These are phyloP conservation scores for Sclerotinia borealis DNA, from an alignment of 2,329 filamentous ascomycete genomes.

Conservation along the genomic window DNA sequence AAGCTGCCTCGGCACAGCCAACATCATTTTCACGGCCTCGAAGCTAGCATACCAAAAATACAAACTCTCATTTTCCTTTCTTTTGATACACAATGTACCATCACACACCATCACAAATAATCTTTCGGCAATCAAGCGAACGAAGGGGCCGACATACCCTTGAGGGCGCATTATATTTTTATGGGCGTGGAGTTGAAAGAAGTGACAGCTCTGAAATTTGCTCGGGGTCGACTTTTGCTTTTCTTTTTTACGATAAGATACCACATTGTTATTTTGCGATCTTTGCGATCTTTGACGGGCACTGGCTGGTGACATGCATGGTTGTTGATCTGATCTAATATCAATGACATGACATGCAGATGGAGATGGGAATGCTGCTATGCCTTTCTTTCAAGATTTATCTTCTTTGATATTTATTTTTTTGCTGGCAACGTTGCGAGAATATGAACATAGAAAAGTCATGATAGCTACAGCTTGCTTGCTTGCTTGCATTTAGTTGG, in stretches of 20 bases:
- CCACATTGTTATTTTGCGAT: slow-evolving; percentile 6
- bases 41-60: neutral
- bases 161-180: neutral
- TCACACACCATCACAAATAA: neutral
- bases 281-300: neutral
- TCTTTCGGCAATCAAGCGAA: neutral
- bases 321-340: neutral
- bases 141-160: neutral
- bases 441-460: neutral
- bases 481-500: neutral
- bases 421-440: neutral
- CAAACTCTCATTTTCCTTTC: neutral
- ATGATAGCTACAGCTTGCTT: too few species aligned
- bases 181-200: neutral
- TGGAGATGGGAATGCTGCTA: neutral
- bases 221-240: neutral
- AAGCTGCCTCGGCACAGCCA: neutral
- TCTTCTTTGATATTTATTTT: neutral
- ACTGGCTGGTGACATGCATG: neutral
- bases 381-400: neutral
- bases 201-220: neutral
- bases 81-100: neutral
- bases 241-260: slow-evolving; percentile 5
- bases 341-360: neutral
- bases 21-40: neutral